These are phyloP conservation scores for Penicillium crustosum DNA, from an alignment of 2,329 filamentous ascomycete genomes.

Conservation along the genomic window DNA sequence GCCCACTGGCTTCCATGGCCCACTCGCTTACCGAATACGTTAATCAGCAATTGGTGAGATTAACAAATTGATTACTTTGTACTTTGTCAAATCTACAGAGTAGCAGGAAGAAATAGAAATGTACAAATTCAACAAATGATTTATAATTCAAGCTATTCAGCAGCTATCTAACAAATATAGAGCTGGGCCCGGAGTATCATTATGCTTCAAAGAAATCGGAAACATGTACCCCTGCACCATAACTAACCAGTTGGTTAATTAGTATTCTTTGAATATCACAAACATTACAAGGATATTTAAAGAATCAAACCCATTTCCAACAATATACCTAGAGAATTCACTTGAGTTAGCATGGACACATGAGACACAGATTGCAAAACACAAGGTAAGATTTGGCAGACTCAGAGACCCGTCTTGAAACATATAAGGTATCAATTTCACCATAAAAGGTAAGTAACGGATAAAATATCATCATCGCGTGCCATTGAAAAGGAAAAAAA, in stretches of 20 bases:
- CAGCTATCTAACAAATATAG: background rate
- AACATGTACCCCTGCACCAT: background rate
- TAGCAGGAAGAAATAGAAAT: background rate
- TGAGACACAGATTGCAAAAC: background rate
- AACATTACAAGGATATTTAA: background rate
- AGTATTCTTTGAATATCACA: background rate
- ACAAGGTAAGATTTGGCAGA: slow-evolving; percentile 7
- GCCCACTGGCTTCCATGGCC: too few species aligned
- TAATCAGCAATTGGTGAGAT: background rate
- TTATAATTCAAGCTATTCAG: background rate
- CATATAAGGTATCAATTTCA: slow-evolving; percentile 22
- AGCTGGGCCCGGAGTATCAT: too few species aligned
- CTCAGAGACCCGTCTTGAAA: slow-evolving; percentile 31
- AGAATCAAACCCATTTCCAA: background rate
- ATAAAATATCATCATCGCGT: slow-evolving; percentile 20
- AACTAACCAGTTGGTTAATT: too few species aligned
- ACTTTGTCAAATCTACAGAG: background rate
- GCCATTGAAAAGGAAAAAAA: background rate
- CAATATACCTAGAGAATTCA: background rate
- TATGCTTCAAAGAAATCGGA: background rate
- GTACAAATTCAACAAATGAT: too few species aligned
- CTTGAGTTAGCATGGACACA: background rate
- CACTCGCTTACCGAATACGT: too few species aligned
- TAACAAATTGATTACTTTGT: background rate
- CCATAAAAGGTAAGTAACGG: slow-evolving; percentile 18